A percentile compares a stretch with the other conserved stretches of the same genome.
Conservation (phyloP, 768 basidiomycete species). For the Phaffia tasmanica region DNA sequence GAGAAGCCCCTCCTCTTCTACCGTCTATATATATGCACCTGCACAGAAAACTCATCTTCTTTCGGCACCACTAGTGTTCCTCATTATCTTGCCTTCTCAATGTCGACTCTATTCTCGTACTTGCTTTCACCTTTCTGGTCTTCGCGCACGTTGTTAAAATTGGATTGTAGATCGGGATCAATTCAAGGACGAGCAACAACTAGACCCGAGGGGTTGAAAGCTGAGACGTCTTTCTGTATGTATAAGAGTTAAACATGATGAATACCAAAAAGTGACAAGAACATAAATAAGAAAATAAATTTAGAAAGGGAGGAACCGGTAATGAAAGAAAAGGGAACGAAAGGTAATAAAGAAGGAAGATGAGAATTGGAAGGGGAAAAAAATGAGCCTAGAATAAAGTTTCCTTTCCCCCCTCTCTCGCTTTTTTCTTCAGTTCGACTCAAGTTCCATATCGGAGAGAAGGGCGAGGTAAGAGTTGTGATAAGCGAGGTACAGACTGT, state of each 20-base stretch:
- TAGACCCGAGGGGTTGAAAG: not conserved
- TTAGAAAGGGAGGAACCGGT: not conserved
- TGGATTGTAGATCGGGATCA: slow-evolving; percentile 2
- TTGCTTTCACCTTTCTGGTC: not conserved
- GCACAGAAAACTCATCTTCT: too few relatives aligned
- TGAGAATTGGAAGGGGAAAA: not conserved
- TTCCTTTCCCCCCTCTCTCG: not conserved
- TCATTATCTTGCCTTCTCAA: too few relatives aligned
- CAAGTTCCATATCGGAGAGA: too few relatives aligned
- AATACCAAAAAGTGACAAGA: not conserved
- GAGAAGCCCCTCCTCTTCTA: too few relatives aligned
- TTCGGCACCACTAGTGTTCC: too few relatives aligned
- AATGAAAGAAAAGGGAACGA: not conserved
- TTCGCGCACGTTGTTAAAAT: not conserved
- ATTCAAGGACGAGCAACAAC: not conserved
- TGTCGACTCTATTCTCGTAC: too few relatives aligned
- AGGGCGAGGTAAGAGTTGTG: too few relatives aligned
- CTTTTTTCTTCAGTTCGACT: too few relatives aligned
- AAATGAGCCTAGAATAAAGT: not conserved
- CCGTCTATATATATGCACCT: too few relatives aligned
- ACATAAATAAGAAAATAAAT: not conserved
- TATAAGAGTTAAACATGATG: not conserved
- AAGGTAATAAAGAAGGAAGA: too few relatives aligned
- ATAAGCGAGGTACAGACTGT: too few relatives aligned
- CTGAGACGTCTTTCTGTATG: not conserved